Percentiles rank a stretch among this genome's conserved stretches.
Conservation (phyloP, 2,329 filamentous ascomycete species). For the Arthroderma sp. region DNA sequence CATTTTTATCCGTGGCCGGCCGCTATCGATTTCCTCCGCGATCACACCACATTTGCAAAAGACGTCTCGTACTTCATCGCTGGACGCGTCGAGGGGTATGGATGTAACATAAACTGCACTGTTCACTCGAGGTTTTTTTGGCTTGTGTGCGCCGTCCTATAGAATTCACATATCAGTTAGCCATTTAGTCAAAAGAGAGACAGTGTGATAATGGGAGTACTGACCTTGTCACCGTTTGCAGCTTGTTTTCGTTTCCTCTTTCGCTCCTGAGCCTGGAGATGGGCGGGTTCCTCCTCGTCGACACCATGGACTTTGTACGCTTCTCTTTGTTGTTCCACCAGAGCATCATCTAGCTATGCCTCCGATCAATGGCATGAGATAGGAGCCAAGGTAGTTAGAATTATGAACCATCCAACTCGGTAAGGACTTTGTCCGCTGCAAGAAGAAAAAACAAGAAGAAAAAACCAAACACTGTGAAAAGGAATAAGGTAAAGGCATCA, state of each 20-base stretch:
- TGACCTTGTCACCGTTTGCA: slow-evolving; percentile 38
- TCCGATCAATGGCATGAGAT: slow-evolving; percentile 8
- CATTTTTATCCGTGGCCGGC: slow-evolving; percentile 79
- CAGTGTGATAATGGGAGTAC: slow-evolving; percentile 11
- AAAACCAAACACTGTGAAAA: no score
- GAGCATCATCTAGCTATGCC: slow-evolving; percentile 45
- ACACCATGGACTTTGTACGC: slow-evolving; percentile 49
- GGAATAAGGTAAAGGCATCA: no score
- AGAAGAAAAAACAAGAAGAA: not conserved
- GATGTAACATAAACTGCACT: slow-evolving; percentile 87
- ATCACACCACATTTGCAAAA: slow-evolving; percentile 89
- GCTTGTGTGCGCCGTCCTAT: slow-evolving; percentile 14
- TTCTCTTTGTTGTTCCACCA: slow-evolving; percentile 47
- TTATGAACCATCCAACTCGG: slow-evolving; percentile 11
- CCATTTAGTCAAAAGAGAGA: not conserved
- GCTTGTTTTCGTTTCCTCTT: slow-evolving; percentile 43
- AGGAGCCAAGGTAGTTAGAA: slow-evolving; percentile 21
- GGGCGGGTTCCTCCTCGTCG: slow-evolving; percentile 39
- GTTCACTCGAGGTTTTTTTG: slow-evolving; percentile 48
- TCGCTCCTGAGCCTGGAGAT: slow-evolving; percentile 26
- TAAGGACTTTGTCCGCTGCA: not conserved
- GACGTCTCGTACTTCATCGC: slow-evolving; percentile 65
- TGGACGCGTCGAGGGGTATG: slow-evolving; percentile 63
- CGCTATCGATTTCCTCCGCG: slow-evolving; percentile 83
- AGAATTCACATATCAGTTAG: not conserved